These are phyloP conservation scores for Xerocomellus intermedius DNA, from an alignment of 768 basidiomycete species.

Conservation along the genomic window DNA sequence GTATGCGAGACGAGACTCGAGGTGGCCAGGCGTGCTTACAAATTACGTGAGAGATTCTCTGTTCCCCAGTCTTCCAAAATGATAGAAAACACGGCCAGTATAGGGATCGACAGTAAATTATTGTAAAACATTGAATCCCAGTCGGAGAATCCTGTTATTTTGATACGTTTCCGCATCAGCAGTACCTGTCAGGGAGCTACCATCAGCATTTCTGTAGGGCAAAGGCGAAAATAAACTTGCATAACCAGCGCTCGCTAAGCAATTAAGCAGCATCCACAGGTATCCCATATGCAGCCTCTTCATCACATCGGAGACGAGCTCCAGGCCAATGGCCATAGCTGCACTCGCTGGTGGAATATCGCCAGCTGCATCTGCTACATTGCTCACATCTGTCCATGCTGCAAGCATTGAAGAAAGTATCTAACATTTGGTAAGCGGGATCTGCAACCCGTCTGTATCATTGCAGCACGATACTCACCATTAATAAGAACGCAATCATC, in stretches of 20 bases:
- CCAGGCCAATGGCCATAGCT: slow-evolving; percentile 28
- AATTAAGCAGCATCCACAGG: slow-evolving; percentile 96
- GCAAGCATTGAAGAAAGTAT: slow-evolving; percentile 92
- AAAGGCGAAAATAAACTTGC: slow-evolving; percentile 44
- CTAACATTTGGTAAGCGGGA: slow-evolving; percentile 36
- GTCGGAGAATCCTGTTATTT: slow-evolving; percentile 91
- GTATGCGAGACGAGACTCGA: background rate
- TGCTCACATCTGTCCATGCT: slow-evolving; percentile 85
- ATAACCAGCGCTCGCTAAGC: slow-evolving; percentile 85
- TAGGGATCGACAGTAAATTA: slow-evolving; percentile 92
- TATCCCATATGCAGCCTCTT: slow-evolving; percentile 76
- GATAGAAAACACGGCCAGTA: slow-evolving; percentile 79
- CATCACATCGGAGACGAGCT: slow-evolving; percentile 45
- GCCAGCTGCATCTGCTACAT: slow-evolving; percentile 34
- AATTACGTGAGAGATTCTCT: slow-evolving; percentile 76
- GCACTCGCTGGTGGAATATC: slow-evolving; percentile 26
- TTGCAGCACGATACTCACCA: slow-evolving; percentile 52
- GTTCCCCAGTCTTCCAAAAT: slow-evolving; percentile 87
- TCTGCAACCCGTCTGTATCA: background rate
- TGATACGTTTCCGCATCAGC: slow-evolving; percentile 95
- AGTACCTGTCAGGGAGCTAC: slow-evolving; percentile 60
- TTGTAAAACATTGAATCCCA: slow-evolving; percentile 99
- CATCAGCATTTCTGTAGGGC: slow-evolving; percentile 3
- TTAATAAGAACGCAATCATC: slow-evolving; percentile 85
- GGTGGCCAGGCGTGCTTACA: slow-evolving; percentile 57